Percentiles rank a stretch among this genome's conserved stretches.
These are phyloP conservation scores for Endoconidiophora polonica DNA, from an alignment of 2,329 filamentous ascomycete genomes.

Conservation along the genomic window DNA sequence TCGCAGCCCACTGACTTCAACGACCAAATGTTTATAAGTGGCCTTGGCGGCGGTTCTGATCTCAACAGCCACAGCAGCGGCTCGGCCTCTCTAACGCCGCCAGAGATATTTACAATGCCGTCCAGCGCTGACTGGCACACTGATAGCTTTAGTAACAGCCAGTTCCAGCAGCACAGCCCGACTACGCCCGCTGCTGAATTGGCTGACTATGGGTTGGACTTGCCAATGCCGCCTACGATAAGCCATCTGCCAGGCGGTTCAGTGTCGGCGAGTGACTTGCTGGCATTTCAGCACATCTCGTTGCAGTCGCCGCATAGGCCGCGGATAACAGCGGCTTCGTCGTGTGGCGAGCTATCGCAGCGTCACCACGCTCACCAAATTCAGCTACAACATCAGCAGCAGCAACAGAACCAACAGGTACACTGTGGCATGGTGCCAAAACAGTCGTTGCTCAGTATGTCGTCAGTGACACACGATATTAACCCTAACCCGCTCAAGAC, in stretches of 20 bases:
- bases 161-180: neutral
- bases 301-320: constrained; percentile 6
- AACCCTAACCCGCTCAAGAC: too few species aligned
- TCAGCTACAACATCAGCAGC: neutral
- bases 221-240: neutral
- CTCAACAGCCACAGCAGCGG: neutral
- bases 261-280: constrained; percentile 5
- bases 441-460: too few species aligned
- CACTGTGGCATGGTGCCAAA: neutral
- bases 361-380: neutral
- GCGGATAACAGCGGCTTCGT: constrained; percentile 1
- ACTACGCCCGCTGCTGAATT: neutral
- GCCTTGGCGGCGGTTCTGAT: neutral
- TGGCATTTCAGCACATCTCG: constrained; percentile 7
- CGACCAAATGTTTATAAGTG: constrained; percentile 6
- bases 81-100: neutral
- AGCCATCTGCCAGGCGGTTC: neutral
- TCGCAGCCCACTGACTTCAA: constrained; percentile 1
- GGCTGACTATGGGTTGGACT: neutral
- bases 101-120: neutral
- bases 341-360: constrained; percentile 2
- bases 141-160: too few species aligned
- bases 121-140: too few species aligned
- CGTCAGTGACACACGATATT: too few species aligned
- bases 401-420: neutral